Conservation (phyloP, 1,139 yeast genomes). For the Kodamaea anthophila region DNA sequence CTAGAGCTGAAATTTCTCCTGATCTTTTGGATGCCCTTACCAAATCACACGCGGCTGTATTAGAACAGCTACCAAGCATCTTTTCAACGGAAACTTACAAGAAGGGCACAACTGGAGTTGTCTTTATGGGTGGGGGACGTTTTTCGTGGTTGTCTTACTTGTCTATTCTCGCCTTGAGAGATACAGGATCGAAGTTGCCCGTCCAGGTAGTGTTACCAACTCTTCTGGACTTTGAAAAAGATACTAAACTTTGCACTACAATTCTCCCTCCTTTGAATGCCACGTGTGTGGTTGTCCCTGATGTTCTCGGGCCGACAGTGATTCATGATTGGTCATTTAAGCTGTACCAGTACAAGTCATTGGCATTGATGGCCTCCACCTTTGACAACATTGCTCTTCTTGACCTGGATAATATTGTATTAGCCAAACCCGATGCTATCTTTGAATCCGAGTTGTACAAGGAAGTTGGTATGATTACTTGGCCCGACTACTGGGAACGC, state of each 20-base stretch:
- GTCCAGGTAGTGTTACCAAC: conserved; percentile 35
- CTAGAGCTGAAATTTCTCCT: conserved; percentile 24
- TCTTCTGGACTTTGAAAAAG: conserved; percentile 21
- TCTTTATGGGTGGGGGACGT: conserved; percentile 33
- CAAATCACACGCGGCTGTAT: conserved; percentile 20
- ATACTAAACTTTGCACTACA: conserved; percentile 12
- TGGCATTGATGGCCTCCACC: conserved; percentile 35
- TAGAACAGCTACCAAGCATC: conserved; percentile 20
- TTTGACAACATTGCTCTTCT: conserved; percentile 37
- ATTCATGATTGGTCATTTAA: conserved; percentile 28
- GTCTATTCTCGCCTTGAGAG: conserved; percentile 28
- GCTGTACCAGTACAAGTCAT: conserved; percentile 36
- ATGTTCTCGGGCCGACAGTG: conserved; percentile 29
- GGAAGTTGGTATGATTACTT: conserved; percentile 55
- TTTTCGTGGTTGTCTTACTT: conserved; percentile 37
- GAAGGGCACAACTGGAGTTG: conserved; percentile 26
- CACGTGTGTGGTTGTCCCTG: conserved; percentile 23
- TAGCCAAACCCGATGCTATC: conserved; percentile 34
- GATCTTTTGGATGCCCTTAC: conserved; percentile 20
- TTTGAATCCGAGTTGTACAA: conserved; percentile 51
- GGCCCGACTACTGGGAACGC: conserved; percentile 85
- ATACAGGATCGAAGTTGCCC: conserved; percentile 31
- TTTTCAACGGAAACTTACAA: conserved; percentile 22
- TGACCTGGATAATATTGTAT: conserved; percentile 38
- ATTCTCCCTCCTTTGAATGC: conserved; percentile 14